These are phyloP conservation scores for Yamadazyma sp. DNA, from an alignment of 1,139 yeast genomes.

Conservation along the genomic window DNA sequence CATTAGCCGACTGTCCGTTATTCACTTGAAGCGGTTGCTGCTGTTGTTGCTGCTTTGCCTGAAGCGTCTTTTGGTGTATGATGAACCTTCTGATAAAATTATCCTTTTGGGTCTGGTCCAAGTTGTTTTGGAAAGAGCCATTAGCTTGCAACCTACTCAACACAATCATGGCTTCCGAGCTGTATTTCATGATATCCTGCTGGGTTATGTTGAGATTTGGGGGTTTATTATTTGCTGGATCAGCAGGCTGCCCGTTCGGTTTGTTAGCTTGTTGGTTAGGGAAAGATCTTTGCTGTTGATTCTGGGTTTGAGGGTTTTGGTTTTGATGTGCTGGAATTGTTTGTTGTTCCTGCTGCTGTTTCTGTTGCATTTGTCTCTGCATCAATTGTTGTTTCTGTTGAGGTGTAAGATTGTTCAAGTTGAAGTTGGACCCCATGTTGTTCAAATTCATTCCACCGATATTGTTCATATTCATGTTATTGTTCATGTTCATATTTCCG, in stretches of 20 bases:
- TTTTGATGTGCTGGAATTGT: conserved; percentile 7
- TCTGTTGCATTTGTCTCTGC: conserved; percentile 35
- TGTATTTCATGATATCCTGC: conserved; percentile 42
- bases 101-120: conserved; percentile 37
- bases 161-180: conserved; percentile 42
- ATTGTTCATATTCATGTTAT: conserved; percentile 10
- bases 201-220: conserved; percentile 42
- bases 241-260: background rate
- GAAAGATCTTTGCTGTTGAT: conserved; percentile 9
- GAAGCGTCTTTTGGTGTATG: conserved; percentile 39
- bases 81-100: conserved; percentile 42
- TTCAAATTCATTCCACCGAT: conserved; percentile 8
- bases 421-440: conserved; percentile 14
- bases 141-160: conserved; percentile 39
- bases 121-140: conserved; percentile 33
- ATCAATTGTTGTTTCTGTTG: conserved; percentile 38
- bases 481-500: conserved; percentile 17
- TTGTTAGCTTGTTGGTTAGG: background rate
- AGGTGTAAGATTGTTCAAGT: conserved; percentile 29
- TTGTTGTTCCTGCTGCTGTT: conserved; percentile 9
- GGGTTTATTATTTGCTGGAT: conserved; percentile 23
- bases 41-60: conserved; percentile 42
- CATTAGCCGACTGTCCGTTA: background rate
- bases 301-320: conserved; percentile 14
- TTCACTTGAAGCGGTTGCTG: conserved; percentile 12